Evolutionary conservation across 441 rosid genomes (phyloP).

Genomic region (Oxalis stricta): DNA sequence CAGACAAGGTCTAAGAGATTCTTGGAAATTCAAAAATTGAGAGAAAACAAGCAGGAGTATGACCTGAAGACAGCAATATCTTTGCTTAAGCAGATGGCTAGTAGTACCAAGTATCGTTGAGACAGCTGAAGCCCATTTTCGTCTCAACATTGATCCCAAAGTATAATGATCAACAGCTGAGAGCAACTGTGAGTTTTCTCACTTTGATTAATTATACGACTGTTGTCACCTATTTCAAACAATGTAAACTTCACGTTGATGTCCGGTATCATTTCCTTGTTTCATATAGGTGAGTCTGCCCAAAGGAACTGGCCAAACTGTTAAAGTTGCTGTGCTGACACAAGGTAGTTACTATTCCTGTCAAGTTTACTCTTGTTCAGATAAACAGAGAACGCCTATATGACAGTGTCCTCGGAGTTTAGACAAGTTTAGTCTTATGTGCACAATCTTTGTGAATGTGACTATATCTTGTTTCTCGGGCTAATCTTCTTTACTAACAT

Average conservation of each 20-base stretch:
- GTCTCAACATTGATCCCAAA: constrained; percentile 93
- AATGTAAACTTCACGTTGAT: neutral
- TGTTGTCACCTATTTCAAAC: neutral
- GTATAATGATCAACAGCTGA: constrained; percentile 93
- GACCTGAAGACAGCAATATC: constrained; percentile 65
- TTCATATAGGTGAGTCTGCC: constrained; percentile 74
- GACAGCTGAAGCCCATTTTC: constrained; percentile 96
- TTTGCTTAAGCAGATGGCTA: constrained; percentile 66
- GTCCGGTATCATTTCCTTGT: neutral
- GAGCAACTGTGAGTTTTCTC: constrained; percentile 64
- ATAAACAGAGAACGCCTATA: neutral
- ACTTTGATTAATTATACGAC: neutral
- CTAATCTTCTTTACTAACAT: constrained; percentile 3
- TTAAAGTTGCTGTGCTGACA: constrained; percentile 90
- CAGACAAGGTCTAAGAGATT: constrained; percentile 98
- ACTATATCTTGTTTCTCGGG: neutral
- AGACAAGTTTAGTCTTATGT: neutral
- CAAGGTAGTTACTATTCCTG: constrained; percentile 50
- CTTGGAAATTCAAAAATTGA: constrained; percentile 90
- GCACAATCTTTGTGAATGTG: neutral
- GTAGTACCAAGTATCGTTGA: constrained; percentile 67
- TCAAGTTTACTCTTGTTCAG: neutral
- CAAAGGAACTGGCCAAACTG: constrained; percentile 88
- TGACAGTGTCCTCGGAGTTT: no score
- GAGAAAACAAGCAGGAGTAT: constrained; percentile 78